Evolutionary conservation across 495 filamentous ascomycete species (phyloP).

Genomic region (Terfezia boudieri): DNA sequence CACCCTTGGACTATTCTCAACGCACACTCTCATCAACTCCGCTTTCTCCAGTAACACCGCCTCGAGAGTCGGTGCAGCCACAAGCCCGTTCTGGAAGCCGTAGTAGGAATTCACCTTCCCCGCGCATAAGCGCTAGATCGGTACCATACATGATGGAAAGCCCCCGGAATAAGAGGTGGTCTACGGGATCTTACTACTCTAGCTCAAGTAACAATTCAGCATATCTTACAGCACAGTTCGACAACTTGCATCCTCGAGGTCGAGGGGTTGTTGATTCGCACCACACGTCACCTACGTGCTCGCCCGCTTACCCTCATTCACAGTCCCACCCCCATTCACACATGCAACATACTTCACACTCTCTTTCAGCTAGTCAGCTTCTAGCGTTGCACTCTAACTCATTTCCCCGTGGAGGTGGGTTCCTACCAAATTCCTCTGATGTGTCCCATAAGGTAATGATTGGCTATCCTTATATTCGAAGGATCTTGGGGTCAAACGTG

Average conservation of each 20-base stretch:
- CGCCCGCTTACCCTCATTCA: conserved; percentile 27
- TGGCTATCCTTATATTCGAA: conserved; percentile 32
- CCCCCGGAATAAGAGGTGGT: conserved; percentile 45
- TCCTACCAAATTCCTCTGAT: conserved; percentile 21
- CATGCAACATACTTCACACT: conserved; percentile 24
- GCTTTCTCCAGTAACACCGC: conserved; percentile 14
- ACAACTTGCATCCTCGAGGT: conserved; percentile 24
- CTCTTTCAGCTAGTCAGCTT: conserved; percentile 20
- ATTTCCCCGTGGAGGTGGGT: conserved; percentile 25
- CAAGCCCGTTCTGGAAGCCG: conserved; percentile 18
- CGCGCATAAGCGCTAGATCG: conserved; percentile 37
- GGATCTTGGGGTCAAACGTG: conserved; percentile 44
- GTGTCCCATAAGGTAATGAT: conserved; percentile 23
- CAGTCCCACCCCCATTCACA: conserved; percentile 32
- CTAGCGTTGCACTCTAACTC: conserved; percentile 26
- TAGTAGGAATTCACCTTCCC: conserved; percentile 41
- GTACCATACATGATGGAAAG: conserved; percentile 40
- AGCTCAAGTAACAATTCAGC: conserved; percentile 30
- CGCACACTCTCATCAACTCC: conserved; percentile 14
- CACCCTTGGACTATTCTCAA: conserved; percentile 14
- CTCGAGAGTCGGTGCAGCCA: conserved; percentile 5
- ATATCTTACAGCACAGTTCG: conserved; percentile 31
- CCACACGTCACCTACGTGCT: conserved; percentile 34
- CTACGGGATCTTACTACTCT: conserved; percentile 38
- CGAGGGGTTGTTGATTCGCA: conserved; percentile 21